A percentile compares a stretch with the other conserved stretches of the same genome.
These are phyloP conservation scores for Ceratobasidium sp. DNA, from an alignment of 1,284 basidiomycete genomes.

Conservation along the genomic window DNA sequence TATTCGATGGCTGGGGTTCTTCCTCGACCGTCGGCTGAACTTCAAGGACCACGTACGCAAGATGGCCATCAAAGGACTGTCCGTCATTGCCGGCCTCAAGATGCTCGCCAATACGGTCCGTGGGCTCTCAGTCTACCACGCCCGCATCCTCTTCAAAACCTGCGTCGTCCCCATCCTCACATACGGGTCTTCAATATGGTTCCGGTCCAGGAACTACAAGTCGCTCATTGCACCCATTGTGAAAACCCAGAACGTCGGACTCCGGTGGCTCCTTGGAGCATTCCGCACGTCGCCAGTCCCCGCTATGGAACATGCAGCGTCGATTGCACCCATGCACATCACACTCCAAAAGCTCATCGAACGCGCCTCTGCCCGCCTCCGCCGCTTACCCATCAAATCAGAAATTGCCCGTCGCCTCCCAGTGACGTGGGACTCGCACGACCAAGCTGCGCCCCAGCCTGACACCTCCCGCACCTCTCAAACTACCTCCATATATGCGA, in stretches of 20 bases:
- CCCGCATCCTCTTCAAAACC: not conserved
- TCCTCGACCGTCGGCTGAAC: conserved; percentile 32
- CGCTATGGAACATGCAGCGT: not conserved
- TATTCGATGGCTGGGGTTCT: conserved; percentile 37
- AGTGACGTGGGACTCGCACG: not conserved
- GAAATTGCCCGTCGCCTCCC: not conserved
- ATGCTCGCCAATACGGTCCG: not conserved
- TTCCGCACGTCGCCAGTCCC: not conserved
- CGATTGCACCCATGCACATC: not conserved
- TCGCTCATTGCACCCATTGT: not conserved
- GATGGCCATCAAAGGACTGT: conserved; percentile 22
- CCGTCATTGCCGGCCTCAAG: conserved; percentile 2
- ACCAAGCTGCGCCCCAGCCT: too few species aligned
- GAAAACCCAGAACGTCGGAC: not conserved
- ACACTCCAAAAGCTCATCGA: not conserved
- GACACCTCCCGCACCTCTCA: too few species aligned
- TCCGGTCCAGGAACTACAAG: too few species aligned
- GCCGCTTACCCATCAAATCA: not conserved
- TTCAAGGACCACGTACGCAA: conserved; percentile 29
- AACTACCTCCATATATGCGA: too few species aligned
- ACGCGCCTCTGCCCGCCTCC: not conserved
- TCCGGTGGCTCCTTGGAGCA: not conserved
- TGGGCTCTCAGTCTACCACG: not conserved
- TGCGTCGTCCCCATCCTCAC: not conserved
- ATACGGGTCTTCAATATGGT: not conserved